A percentile compares a stretch with the other conserved stretches of the same genome.
These are phyloP conservation scores for Pseudogymnoascus sp. DNA, from an alignment of 2,329 filamentous ascomycete species.

Conservation along the genomic window DNA sequence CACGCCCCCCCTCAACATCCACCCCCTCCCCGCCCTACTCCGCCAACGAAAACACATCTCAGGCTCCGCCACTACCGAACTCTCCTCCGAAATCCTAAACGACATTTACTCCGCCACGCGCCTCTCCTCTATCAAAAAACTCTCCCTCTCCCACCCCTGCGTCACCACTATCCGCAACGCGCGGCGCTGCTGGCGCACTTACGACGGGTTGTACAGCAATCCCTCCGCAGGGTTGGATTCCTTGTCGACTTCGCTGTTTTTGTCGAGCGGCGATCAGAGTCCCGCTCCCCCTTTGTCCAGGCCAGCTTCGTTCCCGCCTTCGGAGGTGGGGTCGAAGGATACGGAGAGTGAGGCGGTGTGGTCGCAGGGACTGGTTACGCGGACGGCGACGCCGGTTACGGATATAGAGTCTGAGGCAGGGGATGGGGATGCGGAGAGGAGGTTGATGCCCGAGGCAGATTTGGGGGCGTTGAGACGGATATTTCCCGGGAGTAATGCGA, in stretches of 20 bases:
- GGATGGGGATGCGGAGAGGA: background rate
- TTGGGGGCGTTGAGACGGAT: conserved; percentile 13
- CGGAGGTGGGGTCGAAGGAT: background rate
- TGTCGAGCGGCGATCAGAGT: background rate
- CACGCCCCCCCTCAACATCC: background rate
- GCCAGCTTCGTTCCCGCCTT: background rate
- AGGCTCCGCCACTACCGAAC: background rate
- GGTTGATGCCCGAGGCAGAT: background rate
- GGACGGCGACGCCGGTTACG: background rate
- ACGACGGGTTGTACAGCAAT: background rate
- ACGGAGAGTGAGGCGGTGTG: background rate
- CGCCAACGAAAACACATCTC: background rate
- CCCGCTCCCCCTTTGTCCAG: background rate
- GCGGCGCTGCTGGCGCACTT: background rate
- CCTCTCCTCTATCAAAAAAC: background rate
- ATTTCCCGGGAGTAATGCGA: conserved; percentile 21
- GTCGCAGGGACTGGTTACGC: background rate
- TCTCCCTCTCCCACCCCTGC: background rate
- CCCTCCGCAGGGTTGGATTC: background rate
- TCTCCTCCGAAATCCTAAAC: background rate
- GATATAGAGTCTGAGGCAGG: background rate
- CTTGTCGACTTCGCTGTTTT: background rate
- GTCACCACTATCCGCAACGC: background rate
- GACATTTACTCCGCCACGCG: background rate
- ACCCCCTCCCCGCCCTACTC: background rate